Base-by-base conservation (phyloP, 2,329 filamentous ascomycete species). In the Corinectria fuckeliana region DNA sequence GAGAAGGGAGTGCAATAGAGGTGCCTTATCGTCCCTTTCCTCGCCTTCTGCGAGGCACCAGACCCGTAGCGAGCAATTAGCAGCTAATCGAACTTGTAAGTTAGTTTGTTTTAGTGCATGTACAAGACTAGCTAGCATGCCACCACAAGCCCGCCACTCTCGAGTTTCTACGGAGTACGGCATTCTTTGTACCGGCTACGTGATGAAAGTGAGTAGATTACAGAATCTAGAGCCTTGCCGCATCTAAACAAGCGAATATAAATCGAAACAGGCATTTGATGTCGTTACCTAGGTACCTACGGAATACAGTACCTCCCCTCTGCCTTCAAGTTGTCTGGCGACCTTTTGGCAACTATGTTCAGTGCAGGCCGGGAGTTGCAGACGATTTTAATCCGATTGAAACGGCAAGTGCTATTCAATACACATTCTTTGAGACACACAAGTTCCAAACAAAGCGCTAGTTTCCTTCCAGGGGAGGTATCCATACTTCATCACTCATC, bases 281-380 rank as follows among this genome's bases (percentile, higher is more conserved):
- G 9, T 32, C 16, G 36, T 30, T 28, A 23, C 36, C 41, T 51
- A n/a, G n/a, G n/a, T n/a, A n/a, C n/a, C n/a, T n/a, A n/a, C n/a
- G n/a, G n/a, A n/a, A n/a, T n/a, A n/a, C n/a, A n/a, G n/a, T n/a
- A 39, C 26, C 5, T 25, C 39, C 18, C 13, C 14, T 45, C 28
- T 16, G 16, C 16, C 36, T 20, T n/a, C n/a, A n/a, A n/a, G n/a
- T n/a, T 28, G 14, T 23, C n/a, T 34, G 28, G 3, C 45, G 11
- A 25, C 28, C 20, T 38, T 39, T 26, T 45, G 50, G 50, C 50
- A 50, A 50, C 48, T 39, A 9, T 55, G 49, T 51, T 42, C 49
- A 42, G 49, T 51, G 49, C 25, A 42, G 25, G 49, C 49, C n/a
- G 25, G 11, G 10, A 42, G 11, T 32, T 16, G n/a, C n/a, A n/a